A percentile compares a stretch with the other conserved stretches of the same genome.
phyloP scores from a whole-genome alignment of 164 flowering plant species.

The Amborella trichopoda region DNA sequence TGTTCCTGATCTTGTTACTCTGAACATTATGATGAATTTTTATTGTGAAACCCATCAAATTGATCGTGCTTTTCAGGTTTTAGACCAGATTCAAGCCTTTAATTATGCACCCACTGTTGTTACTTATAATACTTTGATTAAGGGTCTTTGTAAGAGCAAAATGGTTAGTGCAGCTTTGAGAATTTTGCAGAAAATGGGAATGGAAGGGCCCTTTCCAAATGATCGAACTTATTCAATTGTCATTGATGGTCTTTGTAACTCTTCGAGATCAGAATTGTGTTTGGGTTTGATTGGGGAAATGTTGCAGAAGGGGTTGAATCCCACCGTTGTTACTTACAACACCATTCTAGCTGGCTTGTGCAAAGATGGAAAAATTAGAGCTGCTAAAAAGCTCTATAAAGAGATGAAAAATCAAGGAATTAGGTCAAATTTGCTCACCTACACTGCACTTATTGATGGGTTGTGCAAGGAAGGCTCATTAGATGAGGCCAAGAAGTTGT shows the following conservation, averaged over 20 bases:
- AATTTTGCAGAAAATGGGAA: slow-evolving; percentile 10
- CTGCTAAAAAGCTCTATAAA: slow-evolving; percentile 1
- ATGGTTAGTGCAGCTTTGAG: slow-evolving; percentile 13
- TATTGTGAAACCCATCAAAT: slow-evolving; percentile 7
- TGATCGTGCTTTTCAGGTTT: slow-evolving; percentile 6
- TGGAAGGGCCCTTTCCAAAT: slow-evolving; percentile 9
- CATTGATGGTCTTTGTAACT: slow-evolving; percentile 15
- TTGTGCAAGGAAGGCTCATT: slow-evolving; percentile 14
- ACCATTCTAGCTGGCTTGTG: slow-evolving; percentile 14
- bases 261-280: slow-evolving; percentile 23
- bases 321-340: slow-evolving; percentile 6
- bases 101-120: slow-evolving; percentile 9
- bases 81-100: slow-evolving; percentile 7
- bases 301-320: slow-evolving; percentile 8
- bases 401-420: slow-evolving; percentile 13
- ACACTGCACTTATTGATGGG: slow-evolving; percentile 27
- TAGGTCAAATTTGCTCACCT: slow-evolving; percentile 10
- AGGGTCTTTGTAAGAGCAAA: slow-evolving; percentile 15
- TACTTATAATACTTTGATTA: slow-evolving; percentile 16
- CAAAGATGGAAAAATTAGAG: slow-evolving; percentile 7
- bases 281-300: slow-evolving; percentile 23
- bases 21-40: slow-evolving; percentile 15
- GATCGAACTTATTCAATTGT: slow-evolving; percentile 11
- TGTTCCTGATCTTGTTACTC: slow-evolving; percentile 4
- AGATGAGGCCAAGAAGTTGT: slow-evolving; percentile 11